Evolutionary conservation across 805 yeast genomes (phyloP), one percentile per base, ranked within the genome.

Genomic region (Wickerhamiella parazyma): DNA sequence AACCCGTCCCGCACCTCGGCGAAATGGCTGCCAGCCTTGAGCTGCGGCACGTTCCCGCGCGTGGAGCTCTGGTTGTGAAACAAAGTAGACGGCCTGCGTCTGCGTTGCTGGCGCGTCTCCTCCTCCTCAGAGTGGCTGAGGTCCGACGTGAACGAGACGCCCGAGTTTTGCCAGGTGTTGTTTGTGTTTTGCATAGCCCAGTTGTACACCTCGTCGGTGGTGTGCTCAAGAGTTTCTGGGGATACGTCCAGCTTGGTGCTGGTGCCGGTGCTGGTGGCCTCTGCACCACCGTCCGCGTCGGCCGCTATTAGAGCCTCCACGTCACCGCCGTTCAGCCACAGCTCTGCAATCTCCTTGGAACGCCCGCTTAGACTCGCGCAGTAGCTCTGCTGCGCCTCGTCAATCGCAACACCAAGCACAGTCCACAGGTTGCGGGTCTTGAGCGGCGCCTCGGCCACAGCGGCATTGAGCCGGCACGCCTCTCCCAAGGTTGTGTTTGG

Each of bases 391-490:
- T 52, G 51, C 2, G 43, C 7, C 9, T 43, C 40, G 7, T 48
- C 49, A 2, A 48, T 33, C 0, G 58, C 52, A 4, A 39, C 47
- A 1, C 47, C 51, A 1, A 54, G 42, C 34, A 47, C 38, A 9
- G 37, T 19, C 58, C 56, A 54, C 12, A 48, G 20, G 24, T 12
- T 42, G 46, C 34, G 28, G 42, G 20, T 49, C 36, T 8, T 35
- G 22, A n/a, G 31, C 14, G 12, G 21, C 16, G 22, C 19, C 8
- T n/a, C 33, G 41, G 50, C 81, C 7, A 74, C 63, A 14, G 66
- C 60, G 0, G 83, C 71, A 54, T 80, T 80, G 51, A 67, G 61
- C 18, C 69, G 64, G 52, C 83, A 78, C 1, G 70, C 76, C 36
- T 76, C 76, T 11, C 66, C 55, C 12, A 76, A 61, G 21, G 66